phyloP scores from a whole-genome alignment of 371 early-diverging fungal genomes.

The Mucor lusitanicus region DNA sequence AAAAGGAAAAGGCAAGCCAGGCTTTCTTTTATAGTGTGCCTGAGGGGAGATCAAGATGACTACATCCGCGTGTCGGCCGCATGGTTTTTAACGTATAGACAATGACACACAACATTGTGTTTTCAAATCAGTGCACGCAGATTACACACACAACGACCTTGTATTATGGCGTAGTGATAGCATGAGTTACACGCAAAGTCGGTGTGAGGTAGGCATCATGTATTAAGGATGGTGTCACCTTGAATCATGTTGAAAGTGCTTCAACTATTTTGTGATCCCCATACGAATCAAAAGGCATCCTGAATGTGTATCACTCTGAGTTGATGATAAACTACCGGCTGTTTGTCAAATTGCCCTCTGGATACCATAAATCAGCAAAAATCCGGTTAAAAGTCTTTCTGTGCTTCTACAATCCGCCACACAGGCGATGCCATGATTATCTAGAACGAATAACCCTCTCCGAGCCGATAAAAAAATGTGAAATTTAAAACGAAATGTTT shows the following conservation, averaged over 20 bases:
- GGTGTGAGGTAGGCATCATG: background rate
- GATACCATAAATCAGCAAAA: background rate
- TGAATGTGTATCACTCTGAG: too few species aligned
- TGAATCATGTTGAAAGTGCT: background rate
- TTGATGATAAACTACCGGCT: background rate
- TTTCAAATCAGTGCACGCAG: background rate
- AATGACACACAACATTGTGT: background rate
- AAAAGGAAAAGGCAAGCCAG: background rate
- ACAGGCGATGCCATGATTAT: too few species aligned
- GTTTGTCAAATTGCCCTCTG: background rate
- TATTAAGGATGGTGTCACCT: background rate
- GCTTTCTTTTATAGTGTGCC: background rate
- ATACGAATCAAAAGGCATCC: background rate
- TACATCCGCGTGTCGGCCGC: constrained; percentile 3
- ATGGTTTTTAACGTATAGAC: background rate
- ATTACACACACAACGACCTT: background rate
- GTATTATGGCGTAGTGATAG: background rate
- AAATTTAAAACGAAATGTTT: too few species aligned
- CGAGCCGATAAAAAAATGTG: too few species aligned
- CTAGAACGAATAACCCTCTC: too few species aligned
- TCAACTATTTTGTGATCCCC: background rate
- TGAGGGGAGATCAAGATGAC: background rate
- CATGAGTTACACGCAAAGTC: constrained; percentile 1
- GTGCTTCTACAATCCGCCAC: background rate
- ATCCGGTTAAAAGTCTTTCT: background rate